These are phyloP conservation scores for Nicotiana tabacum DNA, from an alignment of 257 asterid species.

Conservation along the genomic window DNA sequence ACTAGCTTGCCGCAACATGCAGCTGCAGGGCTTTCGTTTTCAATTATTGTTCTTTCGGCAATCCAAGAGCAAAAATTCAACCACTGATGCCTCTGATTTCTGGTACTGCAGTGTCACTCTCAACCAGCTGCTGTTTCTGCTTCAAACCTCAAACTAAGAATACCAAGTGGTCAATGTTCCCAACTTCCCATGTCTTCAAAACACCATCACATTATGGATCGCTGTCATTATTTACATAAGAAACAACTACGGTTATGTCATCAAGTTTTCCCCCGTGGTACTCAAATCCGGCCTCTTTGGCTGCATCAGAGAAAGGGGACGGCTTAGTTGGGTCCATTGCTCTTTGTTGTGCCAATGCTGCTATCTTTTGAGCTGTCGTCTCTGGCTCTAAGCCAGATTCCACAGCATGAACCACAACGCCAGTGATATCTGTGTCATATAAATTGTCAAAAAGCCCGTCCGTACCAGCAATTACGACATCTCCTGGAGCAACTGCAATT, in stretches of 20 bases:
- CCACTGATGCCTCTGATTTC: neutral
- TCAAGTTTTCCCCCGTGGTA: conserved; percentile 16
- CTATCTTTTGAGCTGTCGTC: conserved; percentile 14
- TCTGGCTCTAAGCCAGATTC: conserved; percentile 11
- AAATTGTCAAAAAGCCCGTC: conserved; percentile 20
- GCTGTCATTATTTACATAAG: neutral
- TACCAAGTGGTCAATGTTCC: neutral
- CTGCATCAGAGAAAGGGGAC: conserved; percentile 17
- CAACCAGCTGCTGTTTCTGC: neutral
- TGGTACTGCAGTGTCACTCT: neutral
- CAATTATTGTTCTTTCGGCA: neutral
- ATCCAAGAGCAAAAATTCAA: neutral
- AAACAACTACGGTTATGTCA: conserved; percentile 11
- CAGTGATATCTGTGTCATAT: conserved; percentile 3
- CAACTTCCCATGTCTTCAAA: neutral
- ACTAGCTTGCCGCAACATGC: neutral
- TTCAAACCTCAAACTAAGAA: neutral
- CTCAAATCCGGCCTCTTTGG: conserved; percentile 9
- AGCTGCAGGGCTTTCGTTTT: neutral
- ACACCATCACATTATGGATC: neutral
- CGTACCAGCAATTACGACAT: conserved; percentile 9
- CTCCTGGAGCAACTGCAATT: conserved; percentile 17
- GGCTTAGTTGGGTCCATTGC: conserved; percentile 7
- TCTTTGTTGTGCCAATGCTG: conserved; percentile 17
- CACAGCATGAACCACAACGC: conserved; percentile 8